Conservation (phyloP, 257 asterid genomes). For the Salvia miltiorrhiza region DNA sequence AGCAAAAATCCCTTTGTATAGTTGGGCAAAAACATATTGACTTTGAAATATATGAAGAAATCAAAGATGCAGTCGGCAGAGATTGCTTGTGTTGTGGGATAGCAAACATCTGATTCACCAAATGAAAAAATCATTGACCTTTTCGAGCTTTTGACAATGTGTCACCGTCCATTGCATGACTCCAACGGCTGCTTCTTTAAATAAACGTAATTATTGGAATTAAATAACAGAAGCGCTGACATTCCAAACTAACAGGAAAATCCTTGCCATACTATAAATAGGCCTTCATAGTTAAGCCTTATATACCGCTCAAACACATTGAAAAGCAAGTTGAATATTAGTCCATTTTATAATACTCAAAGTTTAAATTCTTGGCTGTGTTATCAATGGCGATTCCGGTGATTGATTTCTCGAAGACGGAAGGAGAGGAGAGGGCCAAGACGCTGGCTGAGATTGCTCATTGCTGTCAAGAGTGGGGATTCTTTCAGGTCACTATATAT, state of each 20-base stretch:
- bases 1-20: too few relatives aligned
- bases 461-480: too few relatives aligned
- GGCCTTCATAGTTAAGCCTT: neutral
- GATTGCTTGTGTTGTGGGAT: neutral
- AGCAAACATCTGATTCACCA: constrained; percentile 3
- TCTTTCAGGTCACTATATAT: constrained; percentile 41
- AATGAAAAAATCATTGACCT: too few relatives aligned
- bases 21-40: too few relatives aligned
- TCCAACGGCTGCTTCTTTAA: constrained; percentile 10
- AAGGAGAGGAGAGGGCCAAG: too few relatives aligned
- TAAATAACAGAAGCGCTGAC: constrained; percentile 31
- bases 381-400: too few relatives aligned
- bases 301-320: neutral
- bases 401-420: too few relatives aligned
- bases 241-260: constrained; percentile 29
- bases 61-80: neutral
- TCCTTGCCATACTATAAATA: constrained; percentile 43
- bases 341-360: too few relatives aligned
- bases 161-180: constrained; percentile 26
- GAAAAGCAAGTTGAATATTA: too few relatives aligned
- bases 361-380: neutral
- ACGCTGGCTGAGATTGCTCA: too few relatives aligned
- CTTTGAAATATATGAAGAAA: neutral
- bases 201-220: neutral
- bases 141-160: neutral